Evolutionary conservation across 78 protist genomes (phyloP).

Genomic region (Pelomyxa schiedti): DNA sequence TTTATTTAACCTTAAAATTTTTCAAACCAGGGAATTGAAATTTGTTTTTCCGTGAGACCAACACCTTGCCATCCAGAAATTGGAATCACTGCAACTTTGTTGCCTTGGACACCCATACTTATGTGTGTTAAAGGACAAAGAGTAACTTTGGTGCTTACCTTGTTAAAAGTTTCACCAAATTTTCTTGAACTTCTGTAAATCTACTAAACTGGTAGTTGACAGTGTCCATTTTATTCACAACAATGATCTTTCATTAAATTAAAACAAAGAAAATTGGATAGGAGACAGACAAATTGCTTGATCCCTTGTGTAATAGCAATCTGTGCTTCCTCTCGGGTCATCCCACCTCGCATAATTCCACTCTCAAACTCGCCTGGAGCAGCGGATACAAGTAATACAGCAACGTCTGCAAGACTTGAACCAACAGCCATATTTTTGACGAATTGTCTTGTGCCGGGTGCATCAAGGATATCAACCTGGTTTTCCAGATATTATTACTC

Average conservation of each 20-base stretch:
- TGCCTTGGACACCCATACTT: not conserved
- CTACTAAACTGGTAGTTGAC: not conserved
- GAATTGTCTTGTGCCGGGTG: conserved; percentile 78
- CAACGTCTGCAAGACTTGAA: conserved; percentile 46
- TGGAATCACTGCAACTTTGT: not conserved
- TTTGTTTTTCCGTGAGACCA: not conserved
- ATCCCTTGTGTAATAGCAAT: not conserved
- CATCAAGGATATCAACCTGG: conserved; percentile 53
- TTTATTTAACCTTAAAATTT: not conserved
- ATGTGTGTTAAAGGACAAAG: no score
- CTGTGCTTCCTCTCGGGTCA: not conserved
- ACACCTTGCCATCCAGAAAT: not conserved
- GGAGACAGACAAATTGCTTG: not conserved
- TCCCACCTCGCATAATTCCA: not conserved
- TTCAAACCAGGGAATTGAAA: not conserved
- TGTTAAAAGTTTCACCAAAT: not conserved
- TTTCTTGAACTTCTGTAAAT: not conserved
- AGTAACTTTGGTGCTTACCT: no score
- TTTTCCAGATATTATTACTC: not conserved
- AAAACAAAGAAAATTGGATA: not conserved
- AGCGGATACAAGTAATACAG: conserved; percentile 46
- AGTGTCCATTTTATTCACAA: conserved; percentile 1
- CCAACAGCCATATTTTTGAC: conserved; percentile 45
- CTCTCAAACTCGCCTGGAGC: conserved; percentile 55
- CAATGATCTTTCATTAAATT: not conserved